A percentile compares a stretch with the other conserved stretches of the same genome.
These are phyloP conservation scores for Cercospora sp. DNA, from an alignment of 2,329 filamentous ascomycete genomes.

Conservation along the genomic window DNA sequence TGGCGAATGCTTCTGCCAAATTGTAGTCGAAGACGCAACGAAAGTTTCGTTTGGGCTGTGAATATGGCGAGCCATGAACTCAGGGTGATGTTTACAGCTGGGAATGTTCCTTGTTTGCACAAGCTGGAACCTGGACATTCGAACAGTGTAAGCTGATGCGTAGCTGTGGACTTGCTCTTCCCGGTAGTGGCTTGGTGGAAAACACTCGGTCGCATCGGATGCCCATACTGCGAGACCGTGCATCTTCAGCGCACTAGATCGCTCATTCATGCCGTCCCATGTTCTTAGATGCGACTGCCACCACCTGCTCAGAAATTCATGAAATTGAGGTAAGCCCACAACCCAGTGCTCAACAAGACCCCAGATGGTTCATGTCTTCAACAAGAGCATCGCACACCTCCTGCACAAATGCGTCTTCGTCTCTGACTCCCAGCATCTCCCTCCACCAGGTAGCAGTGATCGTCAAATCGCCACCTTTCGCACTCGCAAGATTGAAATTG, in stretches of 20 bases:
- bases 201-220: not conserved
- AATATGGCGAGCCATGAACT: not conserved
- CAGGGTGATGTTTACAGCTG: not conserved
- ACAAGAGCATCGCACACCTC: slow-evolving; percentile 25
- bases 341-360: not conserved
- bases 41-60: not conserved
- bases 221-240: not conserved
- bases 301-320: not conserved
- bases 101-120: not conserved
- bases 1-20: not conserved
- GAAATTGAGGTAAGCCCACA: not conserved
- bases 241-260: not conserved
- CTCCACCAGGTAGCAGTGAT: slow-evolving; percentile 47
- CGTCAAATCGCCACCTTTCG: slow-evolving; percentile 43
- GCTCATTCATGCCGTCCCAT: too few species aligned
- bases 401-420: slow-evolving; percentile 36
- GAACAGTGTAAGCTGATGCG: too few species aligned
- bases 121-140: too few species aligned
- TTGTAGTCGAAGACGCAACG: not conserved
- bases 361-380: not conserved
- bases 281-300: not conserved
- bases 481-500: slow-evolving; percentile 46
- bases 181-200: too few species aligned
- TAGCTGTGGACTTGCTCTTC: not conserved
- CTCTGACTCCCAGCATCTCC: slow-evolving; percentile 44